A percentile compares a stretch with the other conserved stretches of the same genome.
Conservation (phyloP, 2,329 filamentous ascomycete genomes). For the Dactylella cylindrospora region DNA sequence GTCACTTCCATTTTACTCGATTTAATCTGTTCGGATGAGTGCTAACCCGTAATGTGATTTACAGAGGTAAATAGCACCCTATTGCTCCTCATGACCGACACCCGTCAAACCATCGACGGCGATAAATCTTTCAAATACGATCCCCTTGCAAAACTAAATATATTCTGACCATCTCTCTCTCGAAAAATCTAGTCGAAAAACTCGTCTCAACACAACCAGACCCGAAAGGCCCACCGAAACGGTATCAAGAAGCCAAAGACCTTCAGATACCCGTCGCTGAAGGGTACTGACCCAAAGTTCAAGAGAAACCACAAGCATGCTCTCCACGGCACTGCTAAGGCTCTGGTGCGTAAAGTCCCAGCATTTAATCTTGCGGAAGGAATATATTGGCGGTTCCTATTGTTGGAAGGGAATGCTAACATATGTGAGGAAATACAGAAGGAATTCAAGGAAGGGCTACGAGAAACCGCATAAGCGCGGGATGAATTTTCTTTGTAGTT, state of each 20-base stretch:
- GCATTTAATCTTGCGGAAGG: background rate
- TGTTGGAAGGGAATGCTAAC: constrained; percentile 50
- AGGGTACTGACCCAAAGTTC: constrained; percentile 99
- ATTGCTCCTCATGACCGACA: no score
- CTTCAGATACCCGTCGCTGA: constrained; percentile 96
- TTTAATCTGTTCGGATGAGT: background rate
- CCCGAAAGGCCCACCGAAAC: constrained; percentile 98
- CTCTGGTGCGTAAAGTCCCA: constrained; percentile 68
- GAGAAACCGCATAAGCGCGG: constrained; percentile 71
- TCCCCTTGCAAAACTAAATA: background rate
- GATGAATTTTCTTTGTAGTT: constrained; percentile 26
- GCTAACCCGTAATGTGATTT: constrained; percentile 13
- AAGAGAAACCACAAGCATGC: constrained; percentile 98
- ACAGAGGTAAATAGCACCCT: constrained; percentile 38
- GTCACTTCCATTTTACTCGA: background rate
- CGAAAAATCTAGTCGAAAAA: constrained; percentile 87
- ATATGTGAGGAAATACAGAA: constrained; percentile 65
- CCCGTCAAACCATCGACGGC: background rate
- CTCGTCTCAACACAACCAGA: constrained; percentile 98
- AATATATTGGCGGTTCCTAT: constrained; percentile 2
- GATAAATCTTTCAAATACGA: background rate
- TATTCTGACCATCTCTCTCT: constrained; percentile 20
- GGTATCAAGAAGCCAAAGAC: constrained; percentile 99
- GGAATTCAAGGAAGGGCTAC: constrained; percentile 95
- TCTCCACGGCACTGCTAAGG: constrained; percentile 97